Conservation (phyloP, 2,329 filamentous ascomycete species). For the Fusarium nisikadoi region DNA sequence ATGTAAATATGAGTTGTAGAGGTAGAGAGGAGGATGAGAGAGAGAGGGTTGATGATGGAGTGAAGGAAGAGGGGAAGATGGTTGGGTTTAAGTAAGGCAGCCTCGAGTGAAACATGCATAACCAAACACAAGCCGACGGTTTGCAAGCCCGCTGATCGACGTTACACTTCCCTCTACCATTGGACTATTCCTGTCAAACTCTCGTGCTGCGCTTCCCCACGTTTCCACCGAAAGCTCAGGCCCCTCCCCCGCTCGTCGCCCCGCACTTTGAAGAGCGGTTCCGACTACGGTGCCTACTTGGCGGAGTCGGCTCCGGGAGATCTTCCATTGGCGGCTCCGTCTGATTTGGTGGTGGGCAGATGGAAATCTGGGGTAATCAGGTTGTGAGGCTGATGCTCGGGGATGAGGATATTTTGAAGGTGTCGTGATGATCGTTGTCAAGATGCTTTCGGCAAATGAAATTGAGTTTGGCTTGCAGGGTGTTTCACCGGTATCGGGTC, state of each 20-base stretch:
- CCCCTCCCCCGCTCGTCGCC: not conserved
- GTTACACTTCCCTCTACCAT: not conserved
- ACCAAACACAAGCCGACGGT: not conserved
- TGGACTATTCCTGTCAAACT: not conserved
- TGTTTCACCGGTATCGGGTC: not conserved
- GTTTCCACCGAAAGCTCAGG: not conserved
- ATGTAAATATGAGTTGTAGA: not conserved
- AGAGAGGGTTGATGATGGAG: not conserved
- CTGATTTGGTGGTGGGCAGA: not conserved
- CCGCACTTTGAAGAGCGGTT: not conserved
- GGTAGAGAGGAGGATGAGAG: not conserved
- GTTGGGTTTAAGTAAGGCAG: conserved; percentile 17
- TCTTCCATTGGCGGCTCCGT: conserved; percentile 1
- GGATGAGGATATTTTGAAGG: not conserved
- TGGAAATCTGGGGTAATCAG: not conserved
- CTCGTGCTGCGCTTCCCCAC: not conserved
- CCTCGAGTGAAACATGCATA: conserved; percentile 15
- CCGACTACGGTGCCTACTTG: not conserved
- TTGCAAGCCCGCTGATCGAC: not conserved
- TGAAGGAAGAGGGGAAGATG: conserved; percentile 3
- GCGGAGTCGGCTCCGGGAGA: conserved; percentile 1
- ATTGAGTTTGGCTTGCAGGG: rapidly evolving
- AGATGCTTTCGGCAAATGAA: not conserved
- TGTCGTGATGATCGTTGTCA: not conserved
- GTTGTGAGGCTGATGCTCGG: not conserved